Base-by-base conservation (phyloP, 2,329 filamentous ascomycete genomes). In the Dothidotthia symphoricarpi region DNA sequence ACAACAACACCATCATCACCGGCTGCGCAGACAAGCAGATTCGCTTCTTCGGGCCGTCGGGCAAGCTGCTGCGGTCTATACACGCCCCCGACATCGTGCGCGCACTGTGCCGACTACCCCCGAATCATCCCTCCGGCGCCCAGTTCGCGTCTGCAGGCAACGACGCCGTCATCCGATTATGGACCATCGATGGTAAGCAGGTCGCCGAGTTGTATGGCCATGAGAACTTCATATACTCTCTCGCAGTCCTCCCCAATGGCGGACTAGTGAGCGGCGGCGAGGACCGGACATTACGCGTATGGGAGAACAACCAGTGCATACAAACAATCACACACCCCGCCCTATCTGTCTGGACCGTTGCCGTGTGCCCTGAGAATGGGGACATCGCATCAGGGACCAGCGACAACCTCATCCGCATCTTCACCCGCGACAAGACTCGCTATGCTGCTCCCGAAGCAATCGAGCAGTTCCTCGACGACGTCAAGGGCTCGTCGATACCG, bases 311-410 rank as follows among this genome's bases (percentile, higher is more conserved):
- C 11, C 77, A 89, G 39, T 97, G 91, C 63, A 71, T 95, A 30
- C 93, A 98, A 67, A 96, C 91, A 26, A 97, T 98, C 49, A 96
- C 91, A 1, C 89, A 96, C 58, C 93, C 93, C 9, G 93, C 93
- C 8, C 94, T 97, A 38, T 97, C 91, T 0, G 90, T 98, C 4
- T 98, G 93, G 93, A 77, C 81, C 11, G 88, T 98, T 13, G 86
- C 89, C n/a, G 86, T 80, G 9, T 93, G 87, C 59, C 61, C 76
- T 1, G 81, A 88, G 46, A 94, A 80, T 31, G 91, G 93, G 15
- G 94, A 98, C 57, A 91, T 98, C 44, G 88, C 88, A n/a, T 87
- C 87, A 3, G 93, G 91, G 22, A 84, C 91, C 17, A 98, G 91
- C 64, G 93, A 98, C 61, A 83, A 86, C 39, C 72, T 91, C 29